Base-by-base conservation (phyloP, 2,329 filamentous ascomycete genomes). In the Botrytis paeoniae region DNA sequence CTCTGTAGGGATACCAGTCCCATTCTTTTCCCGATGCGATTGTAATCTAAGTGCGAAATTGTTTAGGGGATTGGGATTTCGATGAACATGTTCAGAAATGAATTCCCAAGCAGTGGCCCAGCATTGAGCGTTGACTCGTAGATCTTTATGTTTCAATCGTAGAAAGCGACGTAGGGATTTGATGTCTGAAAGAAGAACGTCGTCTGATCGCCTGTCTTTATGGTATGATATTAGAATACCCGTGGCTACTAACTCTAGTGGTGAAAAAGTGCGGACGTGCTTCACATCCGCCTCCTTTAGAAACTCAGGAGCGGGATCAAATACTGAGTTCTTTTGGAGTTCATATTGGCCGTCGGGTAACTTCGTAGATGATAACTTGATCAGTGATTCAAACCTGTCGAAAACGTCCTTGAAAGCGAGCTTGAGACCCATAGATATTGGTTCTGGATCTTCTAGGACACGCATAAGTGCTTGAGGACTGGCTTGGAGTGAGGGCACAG, bases 231-330 rank as follows among this genome's bases (percentile, higher is more conserved):
- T 77, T 5, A 82, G 69, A 54, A 82, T 76, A 2, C 78, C 80
- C 7, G 80, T 77, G 10, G 78, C 78, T 41, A 82, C 75, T 25
- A 82, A 77, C 54, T 82, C 81, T 16, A 82, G 72, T 1, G 81
- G 81, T 4, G 79, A 80, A 73, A 82, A 82, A 20, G 79, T 82
- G 45, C 78, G 77, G 54, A 80, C 79, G 48, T 82, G 78, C 16
- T 74, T 75, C 8, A 80, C 63, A 25, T 72, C 72, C 70, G 74
- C 69, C 73, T 75, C 71, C 64, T 69, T 72, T 60, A 82, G 51
- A 73, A 78, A 77, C 20, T 76, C 64, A 0, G 80, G 79, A 12
- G 79, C 75, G 9, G 78, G 76, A 39, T 80, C 79, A 71, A 81
- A 81, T 32, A 76, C 77, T 3, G 77, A 77, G 68, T 81, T 74